Evolutionary conservation across 2,329 filamentous ascomycete species (phyloP).

Genomic region (Colletotrichum sp.): DNA sequence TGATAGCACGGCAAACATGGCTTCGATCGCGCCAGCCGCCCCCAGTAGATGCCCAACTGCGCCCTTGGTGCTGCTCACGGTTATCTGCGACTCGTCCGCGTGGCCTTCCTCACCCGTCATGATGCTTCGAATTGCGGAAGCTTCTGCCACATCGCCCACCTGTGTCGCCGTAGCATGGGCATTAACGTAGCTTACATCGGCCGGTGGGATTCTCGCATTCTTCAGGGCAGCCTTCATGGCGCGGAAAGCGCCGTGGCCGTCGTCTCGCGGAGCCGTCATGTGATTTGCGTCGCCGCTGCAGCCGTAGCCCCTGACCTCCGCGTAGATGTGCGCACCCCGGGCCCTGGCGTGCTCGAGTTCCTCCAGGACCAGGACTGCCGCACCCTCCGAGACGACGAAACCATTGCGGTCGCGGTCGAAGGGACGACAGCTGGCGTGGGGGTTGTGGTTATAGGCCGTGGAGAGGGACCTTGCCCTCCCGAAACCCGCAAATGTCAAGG

Average conservation of each 20-base stretch:
- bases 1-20: conserved; percentile 82
- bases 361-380: conserved; percentile 87
- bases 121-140: conserved; percentile 77
- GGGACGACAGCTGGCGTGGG: conserved; percentile 76
- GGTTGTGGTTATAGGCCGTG: conserved; percentile 78
- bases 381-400: conserved; percentile 93
- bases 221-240: conserved; percentile 87
- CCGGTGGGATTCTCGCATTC: conserved; percentile 72
- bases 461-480: conserved; percentile 85
- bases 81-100: conserved; percentile 65
- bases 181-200: conserved; percentile 87
- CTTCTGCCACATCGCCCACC: conserved; percentile 89
- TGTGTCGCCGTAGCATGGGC: conserved; percentile 91
- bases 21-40: conserved; percentile 89
- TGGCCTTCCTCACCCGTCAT: conserved; percentile 77
- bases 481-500: conserved; percentile 90
- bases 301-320: conserved; percentile 88
- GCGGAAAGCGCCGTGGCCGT: conserved; percentile 80
- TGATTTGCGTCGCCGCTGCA: conserved; percentile 91
- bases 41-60: conserved; percentile 91
- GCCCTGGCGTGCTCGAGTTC: conserved; percentile 86
- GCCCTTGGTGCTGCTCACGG: conserved; percentile 93
- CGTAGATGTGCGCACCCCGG: conserved; percentile 83
- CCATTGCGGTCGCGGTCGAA: conserved; percentile 83
- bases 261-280: conserved; percentile 86